phyloP scores from a whole-genome alignment of 306 rosid genomes.

The Alnus rubra region DNA sequence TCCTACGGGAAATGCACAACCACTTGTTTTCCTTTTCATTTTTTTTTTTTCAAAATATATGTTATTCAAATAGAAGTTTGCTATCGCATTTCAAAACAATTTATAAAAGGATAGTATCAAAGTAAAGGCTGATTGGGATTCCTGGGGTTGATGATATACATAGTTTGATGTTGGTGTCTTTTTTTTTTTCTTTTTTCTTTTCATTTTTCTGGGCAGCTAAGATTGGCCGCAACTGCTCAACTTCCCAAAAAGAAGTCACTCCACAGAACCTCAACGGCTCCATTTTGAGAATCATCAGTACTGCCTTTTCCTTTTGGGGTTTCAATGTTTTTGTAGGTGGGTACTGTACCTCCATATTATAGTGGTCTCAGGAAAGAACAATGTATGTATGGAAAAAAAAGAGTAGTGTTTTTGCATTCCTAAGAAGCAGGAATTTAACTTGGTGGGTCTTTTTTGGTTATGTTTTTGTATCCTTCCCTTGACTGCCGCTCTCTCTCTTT shows the following conservation, averaged over 20 bases:
- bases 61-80: no score
- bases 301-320: neutral
- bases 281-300: constrained; percentile 49
- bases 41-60: no score
- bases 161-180: neutral
- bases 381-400: constrained; percentile 15
- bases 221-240: constrained; percentile 36
- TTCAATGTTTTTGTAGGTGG: no score
- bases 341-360: no score
- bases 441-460: constrained; percentile 20
- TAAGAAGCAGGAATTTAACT: constrained; percentile 13
- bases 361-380: constrained; percentile 3
- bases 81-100: no score
- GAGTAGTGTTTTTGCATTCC: constrained; percentile 25
- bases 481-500: neutral
- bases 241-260: constrained; percentile 53
- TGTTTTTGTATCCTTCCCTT: constrained; percentile 18
- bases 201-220: constrained; percentile 40
- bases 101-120: no score
- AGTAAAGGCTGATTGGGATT: neutral
- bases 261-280: constrained; percentile 70
- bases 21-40: no score
- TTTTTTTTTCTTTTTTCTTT: no score
- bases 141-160: neutral
- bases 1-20: no score